Evolutionary conservation across 208 protist genomes (phyloP).

Genomic region (Balamuthia mandrillaris): DNA sequence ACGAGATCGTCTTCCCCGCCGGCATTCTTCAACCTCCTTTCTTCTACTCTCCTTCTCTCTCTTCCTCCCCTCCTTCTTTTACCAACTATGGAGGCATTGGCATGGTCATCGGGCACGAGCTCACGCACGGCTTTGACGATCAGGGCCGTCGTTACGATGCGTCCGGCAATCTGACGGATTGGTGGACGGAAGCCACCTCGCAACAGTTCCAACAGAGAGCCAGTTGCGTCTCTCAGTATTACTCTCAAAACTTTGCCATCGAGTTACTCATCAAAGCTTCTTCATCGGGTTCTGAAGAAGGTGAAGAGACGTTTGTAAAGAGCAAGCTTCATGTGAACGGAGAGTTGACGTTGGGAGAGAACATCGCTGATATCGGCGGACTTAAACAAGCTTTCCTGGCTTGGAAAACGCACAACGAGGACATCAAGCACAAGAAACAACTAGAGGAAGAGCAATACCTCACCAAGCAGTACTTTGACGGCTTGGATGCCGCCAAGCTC

Average conservation of each 20-base stretch:
- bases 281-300: too few species aligned
- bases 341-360: conserved; percentile 28
- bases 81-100: conserved; percentile 34
- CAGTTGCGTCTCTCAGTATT: background rate
- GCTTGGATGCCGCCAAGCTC: background rate
- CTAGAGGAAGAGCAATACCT: background rate
- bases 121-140: conserved; percentile 34
- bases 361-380: conserved; percentile 35
- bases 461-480: background rate
- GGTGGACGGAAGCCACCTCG: conserved; percentile 1
- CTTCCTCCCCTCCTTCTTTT: background rate
- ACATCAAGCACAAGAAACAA: background rate
- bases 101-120: conserved; percentile 36
- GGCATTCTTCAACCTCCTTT: background rate
- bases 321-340: too few species aligned
- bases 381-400: background rate
- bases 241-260: background rate
- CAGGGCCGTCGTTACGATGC: background rate
- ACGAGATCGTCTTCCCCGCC: conserved; percentile 41
- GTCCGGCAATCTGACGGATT: background rate
- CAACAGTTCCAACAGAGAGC: background rate
- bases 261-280: too few species aligned
- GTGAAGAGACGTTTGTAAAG: too few species aligned
- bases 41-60: background rate
- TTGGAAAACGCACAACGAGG: background rate